A percentile compares a stretch with the other conserved stretches of the same genome.
These are phyloP conservation scores for Wickerhamiella hasegawae DNA, from an alignment of 805 yeast genomes.

Conservation along the genomic window DNA sequence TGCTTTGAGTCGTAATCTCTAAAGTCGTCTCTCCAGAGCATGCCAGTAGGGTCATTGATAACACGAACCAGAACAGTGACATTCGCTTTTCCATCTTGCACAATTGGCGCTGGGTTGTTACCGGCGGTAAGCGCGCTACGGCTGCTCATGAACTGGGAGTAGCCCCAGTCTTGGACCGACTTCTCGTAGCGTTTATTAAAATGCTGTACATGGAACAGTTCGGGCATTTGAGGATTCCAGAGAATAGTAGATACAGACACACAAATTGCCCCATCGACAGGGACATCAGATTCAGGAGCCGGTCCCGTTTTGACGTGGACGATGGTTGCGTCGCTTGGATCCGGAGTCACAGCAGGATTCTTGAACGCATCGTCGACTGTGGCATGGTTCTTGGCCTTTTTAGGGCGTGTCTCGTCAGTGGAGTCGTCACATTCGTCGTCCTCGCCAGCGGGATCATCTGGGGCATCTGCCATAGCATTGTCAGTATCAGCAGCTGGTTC, in stretches of 20 bases:
- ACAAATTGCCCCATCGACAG: conserved; percentile 61
- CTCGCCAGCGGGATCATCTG: neutral
- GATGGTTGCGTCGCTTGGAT: too few relatives aligned
- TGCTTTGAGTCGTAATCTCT: conserved; percentile 64
- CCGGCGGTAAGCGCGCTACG: conserved; percentile 25
- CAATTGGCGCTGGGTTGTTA: conserved; percentile 23
- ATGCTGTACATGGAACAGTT: conserved; percentile 39
- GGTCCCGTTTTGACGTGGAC: too few relatives aligned
- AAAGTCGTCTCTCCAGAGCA: conserved; percentile 73
- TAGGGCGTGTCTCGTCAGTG: too few relatives aligned
- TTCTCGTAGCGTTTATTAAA: conserved; percentile 68
- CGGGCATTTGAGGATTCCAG: conserved; percentile 65
- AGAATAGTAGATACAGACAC: conserved; percentile 77
- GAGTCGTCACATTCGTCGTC: too few relatives aligned
- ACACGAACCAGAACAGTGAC: conserved; percentile 64
- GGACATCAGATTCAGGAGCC: neutral
- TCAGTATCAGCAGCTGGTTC: conserved; percentile 14
- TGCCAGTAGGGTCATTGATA: conserved; percentile 82
- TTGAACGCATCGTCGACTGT: neutral
- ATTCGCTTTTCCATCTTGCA: conserved; percentile 41
- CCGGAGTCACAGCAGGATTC: too few relatives aligned
- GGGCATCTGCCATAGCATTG: neutral
- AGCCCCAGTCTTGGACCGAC: conserved; percentile 90
- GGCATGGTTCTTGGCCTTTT: neutral
- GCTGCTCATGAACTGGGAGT: conserved; percentile 54